Evolutionary conservation across 495 filamentous ascomycete genomes (phyloP), one percentile per base, ranked within the genome.

Genomic region (Xylaria scruposa): DNA sequence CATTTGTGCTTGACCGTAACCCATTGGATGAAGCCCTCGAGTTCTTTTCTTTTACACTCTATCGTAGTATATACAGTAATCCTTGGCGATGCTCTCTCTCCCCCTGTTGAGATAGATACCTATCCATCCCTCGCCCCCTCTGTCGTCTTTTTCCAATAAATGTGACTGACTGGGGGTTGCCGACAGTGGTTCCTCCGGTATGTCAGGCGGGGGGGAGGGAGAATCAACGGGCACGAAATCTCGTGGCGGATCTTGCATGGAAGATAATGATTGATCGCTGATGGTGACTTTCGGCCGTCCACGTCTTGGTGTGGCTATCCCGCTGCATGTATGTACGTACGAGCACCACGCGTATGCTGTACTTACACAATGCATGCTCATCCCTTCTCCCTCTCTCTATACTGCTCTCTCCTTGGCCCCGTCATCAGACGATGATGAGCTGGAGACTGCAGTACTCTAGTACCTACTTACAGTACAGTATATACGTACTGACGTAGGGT

Each of bases 181-280:
- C 31, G 58, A 60, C 19, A 10, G 31, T 60, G 33, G 26, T 36
- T 59, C 54, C 33, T 59, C 29, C 33, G 58, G 33, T 13, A 56
- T 31, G 8, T 15, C 51, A 17, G 40, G 24, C 31, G 12, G 38
- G 12, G 53, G 46, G 29, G 29, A 36, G 26, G 15, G 67, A 44
- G 31, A 29, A 24, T 6, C 21, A 59, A 62, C 58, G 44, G 33
- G 38, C 26, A 51, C 58, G 10, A 64, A 70, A 70, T 70, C 68
- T 70, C 68, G 68, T 70, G 68, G 68, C 46, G 68, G 59, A 70
- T 70, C 68, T 70, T 70, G 68, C 68, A 70, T 70, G 10, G 59
- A 44, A 62, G 36, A 44, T 36, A 53, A 31, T 31, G 68, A 63
- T 47, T 61, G 29, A 70, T 61, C 56, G 40, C 33, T 62, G 31